Evolutionary conservation across 371 early-diverging fungal genomes (phyloP), one percentile per base, ranked within the genome.

Genomic region (Mortierella sp.): DNA sequence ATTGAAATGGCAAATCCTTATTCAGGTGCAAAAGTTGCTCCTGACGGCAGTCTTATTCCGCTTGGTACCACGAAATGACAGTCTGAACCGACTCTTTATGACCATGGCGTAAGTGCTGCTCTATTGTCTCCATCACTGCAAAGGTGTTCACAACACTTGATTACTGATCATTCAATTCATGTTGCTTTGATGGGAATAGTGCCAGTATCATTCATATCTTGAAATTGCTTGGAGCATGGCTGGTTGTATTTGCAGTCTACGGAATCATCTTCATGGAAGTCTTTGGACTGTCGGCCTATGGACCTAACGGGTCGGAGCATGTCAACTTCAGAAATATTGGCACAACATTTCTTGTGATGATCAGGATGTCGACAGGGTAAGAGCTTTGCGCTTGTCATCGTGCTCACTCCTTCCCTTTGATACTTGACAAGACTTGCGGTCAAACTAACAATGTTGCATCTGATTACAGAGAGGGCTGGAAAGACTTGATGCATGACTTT

Each of bases 391-490:
- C 5, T 34, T 34, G 4, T 4, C 34, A 34, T 34, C 10, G 4
- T 10, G 10, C 10, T 7, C 10, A 34, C 4, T 34, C 34, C 10
- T 10, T 34, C 34, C 34, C 10, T 34, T 54, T 13, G n/a, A 18
- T 52, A 30, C 5, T 34, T 23, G 26, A 55, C 21, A 16, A 38
- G 1, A 39, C 6, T 27, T 30, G 21, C 27, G 31, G n/a, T n/a
- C n/a, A n/a, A n/a, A n/a, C n/a, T n/a, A 26, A 19, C 49, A 21
- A 16, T 41, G 1, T 34, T 5, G 31, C 28, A 19, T 41, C n/a
- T n/a, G n/a, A n/a, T n/a, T n/a, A 18, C 54, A 76, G 91, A 9
- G 92, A 92, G 74, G 88, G 86, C 14, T 92, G 92, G 92, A 90
- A 90, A 55, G 72, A 83, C 12, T 80, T 90, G 8, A 89, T 90